Conservation (phyloP, 2,329 filamentous ascomycete species). For the Chaetomiaceae sp. region DNA sequence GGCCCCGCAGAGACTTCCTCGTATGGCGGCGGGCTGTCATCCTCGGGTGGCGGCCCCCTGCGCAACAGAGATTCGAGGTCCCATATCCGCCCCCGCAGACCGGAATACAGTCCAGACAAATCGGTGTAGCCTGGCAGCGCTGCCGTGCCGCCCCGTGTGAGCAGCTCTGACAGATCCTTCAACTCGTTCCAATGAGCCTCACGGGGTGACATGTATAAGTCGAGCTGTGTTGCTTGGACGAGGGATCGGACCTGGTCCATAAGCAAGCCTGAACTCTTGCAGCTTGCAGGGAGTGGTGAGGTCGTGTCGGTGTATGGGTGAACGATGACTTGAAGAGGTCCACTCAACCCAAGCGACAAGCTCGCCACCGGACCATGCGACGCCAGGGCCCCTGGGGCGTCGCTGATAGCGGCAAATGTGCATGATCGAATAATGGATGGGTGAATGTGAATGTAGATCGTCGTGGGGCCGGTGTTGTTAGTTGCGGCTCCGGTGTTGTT, state of each 20-base stretch:
- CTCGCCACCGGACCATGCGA: constrained; percentile 1
- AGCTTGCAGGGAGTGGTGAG: constrained; percentile 1
- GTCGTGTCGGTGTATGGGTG: background rate
- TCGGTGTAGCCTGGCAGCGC: constrained; percentile 4
- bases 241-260: constrained; percentile 4
- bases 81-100: constrained; percentile 3
- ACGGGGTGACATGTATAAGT: constrained; percentile 3
- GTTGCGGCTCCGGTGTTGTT: too few relatives aligned
- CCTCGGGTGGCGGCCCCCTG: background rate
- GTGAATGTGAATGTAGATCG: constrained; percentile 6
- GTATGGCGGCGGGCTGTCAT: constrained; percentile 2
- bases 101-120: background rate
- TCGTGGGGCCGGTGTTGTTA: too few relatives aligned
- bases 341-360: constrained; percentile 2
- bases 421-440: constrained; percentile 6
- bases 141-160: constrained; percentile 1
- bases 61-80: background rate
- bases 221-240: constrained; percentile 3
- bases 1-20: background rate
- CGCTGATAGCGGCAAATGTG: background rate
- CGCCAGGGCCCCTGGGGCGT: background rate
- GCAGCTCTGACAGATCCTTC: constrained; percentile 3
- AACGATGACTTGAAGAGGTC: background rate
- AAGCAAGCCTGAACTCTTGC: background rate
- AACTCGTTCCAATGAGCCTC: background rate